Evolutionary conservation across 2,329 filamentous ascomycete species (phyloP), one percentile per base, ranked within the genome.

Genomic region (Exophiala calicioides): DNA sequence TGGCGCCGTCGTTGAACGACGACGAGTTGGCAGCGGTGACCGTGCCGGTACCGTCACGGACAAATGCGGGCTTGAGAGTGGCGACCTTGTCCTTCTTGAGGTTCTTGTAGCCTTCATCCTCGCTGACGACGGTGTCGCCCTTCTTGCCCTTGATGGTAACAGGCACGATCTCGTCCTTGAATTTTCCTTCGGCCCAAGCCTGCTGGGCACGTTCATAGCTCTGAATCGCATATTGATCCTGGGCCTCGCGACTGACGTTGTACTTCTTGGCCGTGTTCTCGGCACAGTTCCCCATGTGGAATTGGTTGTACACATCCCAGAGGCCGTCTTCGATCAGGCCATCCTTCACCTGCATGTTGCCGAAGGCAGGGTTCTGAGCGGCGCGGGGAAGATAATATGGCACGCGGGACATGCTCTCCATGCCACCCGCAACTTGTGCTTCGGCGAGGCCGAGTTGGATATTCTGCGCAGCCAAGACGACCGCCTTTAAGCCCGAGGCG

Each of bases 211-310:
- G 84, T 70, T 89, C 80, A 69, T 96, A 98, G 3, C 86, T 93
- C 66, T 82, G 79, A 52, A 96, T 90, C 10, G 93, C 88, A 64
- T 94, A 97, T 55, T 85, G 78, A 62, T 98, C 93, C 72, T 98
- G 93, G 65, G 87, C 82, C 68, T 96, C 82, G 10, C 93, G 77
- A 6, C 85, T 84, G 54, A 98, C 80, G 1, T 79, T 73, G 68
- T 88, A 80, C 60, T 90, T 91, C 76, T 95, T 95, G 36, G 88
- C 93, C 1, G 91, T 96, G 58, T 85, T 88, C 73, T 98, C 93
- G 12, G 90, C 90, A 65, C 93, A 98, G 60, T 93, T 90, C 32
- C 93, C 93, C 93, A 98, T 98, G 70, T 97, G 93, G 62, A 96
- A 86, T 65, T 95, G 81, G 67, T 95, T 90, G 70, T 96, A 98